Percentiles rank a stretch among this genome's conserved stretches.
Evolutionary conservation across 768 basidiomycete genomes (phyloP).

Genomic region (Termitomyces sp.): DNA sequence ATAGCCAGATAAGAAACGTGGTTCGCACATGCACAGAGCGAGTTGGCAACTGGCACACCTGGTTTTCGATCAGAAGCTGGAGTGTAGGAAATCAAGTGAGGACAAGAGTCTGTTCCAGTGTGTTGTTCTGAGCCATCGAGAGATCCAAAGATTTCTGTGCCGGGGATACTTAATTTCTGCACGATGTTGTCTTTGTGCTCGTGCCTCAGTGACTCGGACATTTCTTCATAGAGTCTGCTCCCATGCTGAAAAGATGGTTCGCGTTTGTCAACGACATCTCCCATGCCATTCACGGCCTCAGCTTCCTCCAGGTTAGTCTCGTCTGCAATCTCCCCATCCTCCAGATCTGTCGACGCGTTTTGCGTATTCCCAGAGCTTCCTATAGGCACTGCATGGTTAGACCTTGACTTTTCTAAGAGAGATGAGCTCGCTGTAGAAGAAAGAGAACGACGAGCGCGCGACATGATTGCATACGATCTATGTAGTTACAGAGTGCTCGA

Average conservation of each 20-base stretch:
- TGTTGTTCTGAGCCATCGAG: neutral
- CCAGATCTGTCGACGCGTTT: slow-evolving; percentile 5
- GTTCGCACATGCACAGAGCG: slow-evolving; percentile 3
- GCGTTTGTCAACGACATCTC: neutral
- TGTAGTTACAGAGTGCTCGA: neutral
- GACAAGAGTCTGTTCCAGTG: neutral
- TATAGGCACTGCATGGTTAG: neutral
- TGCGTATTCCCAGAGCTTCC: neutral
- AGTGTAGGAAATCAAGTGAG: neutral
- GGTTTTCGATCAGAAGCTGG: neutral
- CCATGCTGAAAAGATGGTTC: neutral
- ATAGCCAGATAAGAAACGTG: neutral
- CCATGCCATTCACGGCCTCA: neutral
- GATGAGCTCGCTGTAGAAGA: neutral
- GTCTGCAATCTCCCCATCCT: slow-evolving; percentile 17
- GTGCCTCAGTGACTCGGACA: neutral
- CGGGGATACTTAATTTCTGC: neutral
- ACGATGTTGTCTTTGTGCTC: neutral
- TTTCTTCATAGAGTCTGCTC: neutral
- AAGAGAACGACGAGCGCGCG: slow-evolving; percentile 4
- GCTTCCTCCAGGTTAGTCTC: neutral
- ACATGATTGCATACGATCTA: neutral
- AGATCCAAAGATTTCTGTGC: neutral
- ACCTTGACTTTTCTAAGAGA: neutral
- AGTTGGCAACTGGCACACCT: neutral